These are phyloP conservation scores for Ilyonectria robusta DNA, from an alignment of 2,329 filamentous ascomycete genomes.

Conservation along the genomic window DNA sequence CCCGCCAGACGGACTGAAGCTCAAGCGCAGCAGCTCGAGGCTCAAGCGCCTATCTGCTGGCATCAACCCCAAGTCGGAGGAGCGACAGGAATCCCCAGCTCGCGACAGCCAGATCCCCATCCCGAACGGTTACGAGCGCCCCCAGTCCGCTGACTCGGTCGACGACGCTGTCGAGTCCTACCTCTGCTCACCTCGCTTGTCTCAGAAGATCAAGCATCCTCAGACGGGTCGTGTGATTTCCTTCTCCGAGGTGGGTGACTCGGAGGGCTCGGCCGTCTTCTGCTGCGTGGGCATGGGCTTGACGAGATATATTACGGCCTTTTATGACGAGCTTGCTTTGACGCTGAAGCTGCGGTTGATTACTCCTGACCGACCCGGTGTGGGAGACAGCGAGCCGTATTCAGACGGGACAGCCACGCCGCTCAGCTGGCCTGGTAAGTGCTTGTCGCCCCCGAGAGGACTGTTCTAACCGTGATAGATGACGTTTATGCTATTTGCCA, in stretches of 20 bases:
- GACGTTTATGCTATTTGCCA: constrained; percentile 97
- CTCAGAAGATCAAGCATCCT: constrained; percentile 89
- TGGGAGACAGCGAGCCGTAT: constrained; percentile 92
- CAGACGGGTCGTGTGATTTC: constrained; percentile 90
- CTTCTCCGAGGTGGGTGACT: constrained; percentile 96
- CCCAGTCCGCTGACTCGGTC: constrained; percentile 86
- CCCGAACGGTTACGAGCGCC: constrained; percentile 76
- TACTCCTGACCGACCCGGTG: constrained; percentile 92
- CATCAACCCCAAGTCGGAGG: constrained; percentile 58
- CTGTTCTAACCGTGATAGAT: constrained; percentile 58
- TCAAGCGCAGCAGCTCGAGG: constrained; percentile 70
- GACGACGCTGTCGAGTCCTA: constrained; percentile 91
- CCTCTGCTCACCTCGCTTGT: constrained; percentile 84
- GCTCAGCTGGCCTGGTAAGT: constrained; percentile 91
- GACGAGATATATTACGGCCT: constrained; percentile 94
- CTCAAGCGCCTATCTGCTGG: constrained; percentile 71
- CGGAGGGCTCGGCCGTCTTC: constrained; percentile 91
- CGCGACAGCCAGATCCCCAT: constrained; percentile 49
- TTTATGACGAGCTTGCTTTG: constrained; percentile 94
- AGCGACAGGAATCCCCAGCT: constrained; percentile 48
- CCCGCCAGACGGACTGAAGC: constrained; percentile 58
- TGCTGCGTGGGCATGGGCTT: constrained; percentile 98
- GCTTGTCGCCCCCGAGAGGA: background rate
- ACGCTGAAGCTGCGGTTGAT: constrained; percentile 92
- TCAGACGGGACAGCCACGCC: constrained; percentile 87